phyloP scores from a whole-genome alignment of 1,284 basidiomycete genomes.

The Cryptococcus hybrid region DNA sequence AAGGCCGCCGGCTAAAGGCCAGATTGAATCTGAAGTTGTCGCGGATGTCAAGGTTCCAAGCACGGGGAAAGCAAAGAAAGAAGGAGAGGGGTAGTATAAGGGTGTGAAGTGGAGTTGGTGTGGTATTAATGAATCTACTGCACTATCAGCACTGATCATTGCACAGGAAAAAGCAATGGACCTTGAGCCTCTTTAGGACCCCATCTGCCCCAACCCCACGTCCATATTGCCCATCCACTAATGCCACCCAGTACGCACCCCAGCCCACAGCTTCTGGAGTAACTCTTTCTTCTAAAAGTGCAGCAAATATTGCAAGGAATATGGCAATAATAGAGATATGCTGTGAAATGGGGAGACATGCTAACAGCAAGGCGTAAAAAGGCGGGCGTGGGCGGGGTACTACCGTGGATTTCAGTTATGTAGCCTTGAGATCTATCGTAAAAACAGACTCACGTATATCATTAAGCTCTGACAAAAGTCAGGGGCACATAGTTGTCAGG shows the following conservation, averaged over 20 bases:
- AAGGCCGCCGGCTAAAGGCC: constrained; percentile 76
- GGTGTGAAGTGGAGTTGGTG: constrained; percentile 35
- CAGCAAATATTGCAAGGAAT: constrained; percentile 76
- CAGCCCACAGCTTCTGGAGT: constrained; percentile 69
- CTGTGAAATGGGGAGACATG: constrained; percentile 78
- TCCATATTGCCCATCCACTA: constrained; percentile 61
- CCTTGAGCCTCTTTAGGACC: not conserved
- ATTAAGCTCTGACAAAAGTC: constrained; percentile 74
- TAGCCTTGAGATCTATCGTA: not conserved
- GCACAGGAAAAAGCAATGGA: not conserved
- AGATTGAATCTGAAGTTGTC: constrained; percentile 94
- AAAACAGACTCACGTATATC: constrained; percentile 64
- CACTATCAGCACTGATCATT: constrained; percentile 2
- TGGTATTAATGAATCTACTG: constrained; percentile 55
- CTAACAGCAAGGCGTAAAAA: constrained; percentile 65
- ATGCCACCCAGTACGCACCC: constrained; percentile 66
- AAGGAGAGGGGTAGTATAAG: constrained; percentile 81
- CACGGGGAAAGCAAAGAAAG: constrained; percentile 84
- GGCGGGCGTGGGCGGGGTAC: constrained; percentile 50
- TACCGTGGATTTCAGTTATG: constrained; percentile 5
- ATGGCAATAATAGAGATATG: constrained; percentile 76
- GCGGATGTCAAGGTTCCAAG: constrained; percentile 88
- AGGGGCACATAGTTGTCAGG: constrained; percentile 83
- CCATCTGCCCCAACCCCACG: constrained; percentile 20
- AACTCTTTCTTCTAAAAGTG: constrained; percentile 62